Conservation (phyloP, 495 filamentous ascomycete species). For the Neurospora sp. region DNA sequence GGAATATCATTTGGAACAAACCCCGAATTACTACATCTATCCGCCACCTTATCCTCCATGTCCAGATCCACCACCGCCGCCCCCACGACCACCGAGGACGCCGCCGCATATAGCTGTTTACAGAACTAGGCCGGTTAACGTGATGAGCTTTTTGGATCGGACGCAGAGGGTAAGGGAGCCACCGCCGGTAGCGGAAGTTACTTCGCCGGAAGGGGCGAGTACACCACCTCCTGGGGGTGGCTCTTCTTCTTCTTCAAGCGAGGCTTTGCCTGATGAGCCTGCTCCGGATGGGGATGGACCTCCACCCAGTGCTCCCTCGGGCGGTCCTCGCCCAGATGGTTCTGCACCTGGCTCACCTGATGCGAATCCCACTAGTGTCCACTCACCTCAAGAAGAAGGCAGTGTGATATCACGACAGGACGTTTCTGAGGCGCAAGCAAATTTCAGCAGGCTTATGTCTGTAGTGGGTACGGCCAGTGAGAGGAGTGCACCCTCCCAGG, state of each 20-base stretch:
- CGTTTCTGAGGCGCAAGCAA: neutral
- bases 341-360: neutral
- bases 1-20: neutral
- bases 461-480: neutral
- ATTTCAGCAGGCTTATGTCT: neutral
- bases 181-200: neutral
- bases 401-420: neutral
- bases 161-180: neutral
- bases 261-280: neutral
- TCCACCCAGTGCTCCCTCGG: neutral
- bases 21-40: neutral
- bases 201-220: neutral
- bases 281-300: neutral
- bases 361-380: neutral
- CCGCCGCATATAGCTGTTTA: neutral
- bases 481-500: neutral
- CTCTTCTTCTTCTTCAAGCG: neutral
- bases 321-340: neutral
- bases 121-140: neutral
- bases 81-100: neutral
- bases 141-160: neutral
- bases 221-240: neutral
- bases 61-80: neutral
- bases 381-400: neutral
- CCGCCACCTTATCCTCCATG: neutral